These are phyloP conservation scores for Thamnidium elegans DNA, from an alignment of 192 early-diverging fungal species.

Conservation along the genomic window DNA sequence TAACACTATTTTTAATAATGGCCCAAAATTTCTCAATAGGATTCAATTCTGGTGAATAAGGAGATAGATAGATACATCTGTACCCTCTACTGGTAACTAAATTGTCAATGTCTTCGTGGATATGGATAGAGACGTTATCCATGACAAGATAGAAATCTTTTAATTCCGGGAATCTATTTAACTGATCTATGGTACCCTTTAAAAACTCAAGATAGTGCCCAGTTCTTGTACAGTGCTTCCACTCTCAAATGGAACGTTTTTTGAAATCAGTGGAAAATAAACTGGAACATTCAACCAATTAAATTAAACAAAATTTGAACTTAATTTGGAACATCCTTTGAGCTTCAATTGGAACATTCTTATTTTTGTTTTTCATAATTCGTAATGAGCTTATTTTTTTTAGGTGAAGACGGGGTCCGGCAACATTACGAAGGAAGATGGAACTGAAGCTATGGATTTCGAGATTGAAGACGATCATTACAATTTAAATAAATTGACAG, in stretches of 20 bases:
- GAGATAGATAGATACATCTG: slow-evolving; percentile 14
- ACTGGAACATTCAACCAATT: too few species aligned
- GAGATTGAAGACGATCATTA: slow-evolving; percentile 4
- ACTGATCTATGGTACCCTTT: too few species aligned
- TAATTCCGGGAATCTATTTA: too few species aligned
- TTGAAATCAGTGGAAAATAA: too few species aligned
- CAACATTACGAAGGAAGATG: not conserved
- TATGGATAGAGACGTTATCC: too few species aligned
- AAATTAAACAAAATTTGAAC: not conserved
- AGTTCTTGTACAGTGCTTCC: too few species aligned
- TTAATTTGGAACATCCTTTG: slow-evolving; percentile 9
- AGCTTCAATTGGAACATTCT: not conserved
- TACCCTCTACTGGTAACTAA: too few species aligned
- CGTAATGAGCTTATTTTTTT: slow-evolving; percentile 1
- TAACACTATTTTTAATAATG: slow-evolving; percentile 18
- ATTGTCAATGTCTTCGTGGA: too few species aligned
- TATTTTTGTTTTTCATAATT: not conserved
- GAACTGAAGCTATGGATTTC: slow-evolving; percentile 10
- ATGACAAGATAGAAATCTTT: too few species aligned
- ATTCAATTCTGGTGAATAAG: slow-evolving; percentile 25
- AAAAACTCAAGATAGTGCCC: too few species aligned
- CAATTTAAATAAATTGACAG: slow-evolving; percentile 6
- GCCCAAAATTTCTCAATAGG: slow-evolving; percentile 29
- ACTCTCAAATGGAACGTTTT: too few species aligned
- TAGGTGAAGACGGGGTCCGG: not conserved